Percentiles rank a stretch among this genome's conserved stretches.
Conservation (phyloP, 805 yeast species). For the Monosporozyma servazzii region DNA sequence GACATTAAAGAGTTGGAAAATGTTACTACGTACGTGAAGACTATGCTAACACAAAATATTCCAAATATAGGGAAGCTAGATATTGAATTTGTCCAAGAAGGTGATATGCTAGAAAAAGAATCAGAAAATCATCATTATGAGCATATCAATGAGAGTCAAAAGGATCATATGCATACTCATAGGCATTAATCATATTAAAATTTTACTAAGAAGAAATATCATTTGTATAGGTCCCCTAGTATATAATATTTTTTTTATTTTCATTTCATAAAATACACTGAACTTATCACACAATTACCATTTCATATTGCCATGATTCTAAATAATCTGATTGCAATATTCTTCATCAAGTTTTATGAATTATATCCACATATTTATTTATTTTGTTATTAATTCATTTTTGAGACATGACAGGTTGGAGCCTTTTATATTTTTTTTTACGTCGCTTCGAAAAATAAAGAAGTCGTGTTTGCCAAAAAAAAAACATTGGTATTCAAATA, state of each 20-base stretch:
- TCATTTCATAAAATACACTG: background rate
- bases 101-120: background rate
- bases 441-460: background rate
- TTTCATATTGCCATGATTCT: too few species aligned
- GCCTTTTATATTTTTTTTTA: background rate
- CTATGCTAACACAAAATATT: slow-evolving; percentile 31
- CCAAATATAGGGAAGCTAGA: slow-evolving; percentile 37
- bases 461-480: background rate
- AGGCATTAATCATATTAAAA: background rate
- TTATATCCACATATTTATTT: background rate
- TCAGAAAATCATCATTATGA: background rate
- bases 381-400: background rate
- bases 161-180: background rate
- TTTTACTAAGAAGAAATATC: background rate
- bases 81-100: slow-evolving; percentile 34
- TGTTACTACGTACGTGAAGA: slow-evolving; percentile 32
- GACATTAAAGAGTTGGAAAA: slow-evolving; percentile 35
- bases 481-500: background rate
- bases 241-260: background rate
- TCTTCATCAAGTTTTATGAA: background rate
- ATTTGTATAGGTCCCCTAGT: background rate
- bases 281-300: background rate
- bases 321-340: too few species aligned
- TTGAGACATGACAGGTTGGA: background rate
- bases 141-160: background rate